Evolutionary conservation across 305 asterid genomes (phyloP), one percentile per base, ranked within the genome.

Genomic region (Fraxinus dipetala): DNA sequence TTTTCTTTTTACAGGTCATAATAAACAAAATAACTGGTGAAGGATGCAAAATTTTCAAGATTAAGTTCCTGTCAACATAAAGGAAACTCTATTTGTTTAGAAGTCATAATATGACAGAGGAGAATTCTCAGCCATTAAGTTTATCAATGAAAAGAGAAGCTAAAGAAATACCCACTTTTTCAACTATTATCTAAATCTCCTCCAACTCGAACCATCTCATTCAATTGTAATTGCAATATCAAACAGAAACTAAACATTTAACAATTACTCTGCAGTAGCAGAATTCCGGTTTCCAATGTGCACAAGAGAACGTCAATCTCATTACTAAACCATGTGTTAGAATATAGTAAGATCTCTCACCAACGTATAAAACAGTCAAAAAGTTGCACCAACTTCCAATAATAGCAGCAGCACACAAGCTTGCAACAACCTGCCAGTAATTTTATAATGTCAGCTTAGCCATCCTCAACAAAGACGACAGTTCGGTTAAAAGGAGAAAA

Each of bases 301-400:
- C 24, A 54, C 18, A 6, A 54, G 26, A 54, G 24, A 7, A 54
- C 65, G 10, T 5, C 9, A n/a, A 54, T 16, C 65, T 54, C 24
- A 54, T 54, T 4, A n/a, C 10, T 20, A 16, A 69, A 63, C 6
- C 35, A 14, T 5, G 18, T 2, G 54, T n/a, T 43, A 20, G 65
- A 6, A n/a, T 24, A 5, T 24, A 18, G 65, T 54, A 67, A 56
- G 59, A 85, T 45, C 20, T 30, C 92, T 87, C 79, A 92, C 99
- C 97, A 1, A 95, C 85, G 69, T 89, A 95, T 48, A 91, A 24
- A 80, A 94, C 89, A 2, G 97, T 92, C 82, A 94, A 80, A 31
- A 94, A 89, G 89, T 93, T 95, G 92, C 92, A 95, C 93, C 97
- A 95, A 94, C 95, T 91, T 87, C 97, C 98, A 35, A 94, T 88